Evolutionary conservation across 2,329 filamentous ascomycete species (phyloP).

Genomic region (Venturia pyrina): DNA sequence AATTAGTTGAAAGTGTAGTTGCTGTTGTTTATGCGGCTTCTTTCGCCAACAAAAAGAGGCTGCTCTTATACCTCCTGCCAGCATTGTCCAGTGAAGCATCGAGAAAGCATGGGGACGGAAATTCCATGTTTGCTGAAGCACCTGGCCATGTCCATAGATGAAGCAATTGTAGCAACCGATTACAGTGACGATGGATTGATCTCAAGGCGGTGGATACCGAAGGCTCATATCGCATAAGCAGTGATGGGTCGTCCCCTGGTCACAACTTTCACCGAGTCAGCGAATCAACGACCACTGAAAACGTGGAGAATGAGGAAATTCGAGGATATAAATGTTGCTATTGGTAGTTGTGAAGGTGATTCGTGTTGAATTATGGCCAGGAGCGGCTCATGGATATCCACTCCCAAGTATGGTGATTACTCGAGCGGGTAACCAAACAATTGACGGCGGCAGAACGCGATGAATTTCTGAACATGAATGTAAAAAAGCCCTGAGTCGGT

Average conservation of each 20-base stretch:
- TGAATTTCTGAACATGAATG: not conserved
- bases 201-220: too few relatives aligned
- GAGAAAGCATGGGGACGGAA: not conserved
- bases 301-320: not conserved
- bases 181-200: not conserved
- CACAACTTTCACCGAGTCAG: not conserved
- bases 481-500: not conserved
- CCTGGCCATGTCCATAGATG: not conserved
- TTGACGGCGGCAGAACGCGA: not conserved
- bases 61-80: not conserved
- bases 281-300: not conserved
- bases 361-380: too few relatives aligned
- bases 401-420: too few relatives aligned
- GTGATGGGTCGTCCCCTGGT: not conserved
- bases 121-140: not conserved
- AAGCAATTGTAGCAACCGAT: not conserved
- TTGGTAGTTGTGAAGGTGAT: not conserved
- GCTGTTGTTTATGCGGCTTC: not conserved
- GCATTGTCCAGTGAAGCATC: not conserved
- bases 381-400: not conserved
- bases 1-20: not conserved
- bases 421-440: not conserved
- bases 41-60: not conserved
- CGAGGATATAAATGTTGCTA: not conserved
- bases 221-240: not conserved